A percentile compares a stretch with the other conserved stretches of the same genome.
Conservation (phyloP, 2,329 filamentous ascomycete species). For the Dactylonectria macrodidyma region DNA sequence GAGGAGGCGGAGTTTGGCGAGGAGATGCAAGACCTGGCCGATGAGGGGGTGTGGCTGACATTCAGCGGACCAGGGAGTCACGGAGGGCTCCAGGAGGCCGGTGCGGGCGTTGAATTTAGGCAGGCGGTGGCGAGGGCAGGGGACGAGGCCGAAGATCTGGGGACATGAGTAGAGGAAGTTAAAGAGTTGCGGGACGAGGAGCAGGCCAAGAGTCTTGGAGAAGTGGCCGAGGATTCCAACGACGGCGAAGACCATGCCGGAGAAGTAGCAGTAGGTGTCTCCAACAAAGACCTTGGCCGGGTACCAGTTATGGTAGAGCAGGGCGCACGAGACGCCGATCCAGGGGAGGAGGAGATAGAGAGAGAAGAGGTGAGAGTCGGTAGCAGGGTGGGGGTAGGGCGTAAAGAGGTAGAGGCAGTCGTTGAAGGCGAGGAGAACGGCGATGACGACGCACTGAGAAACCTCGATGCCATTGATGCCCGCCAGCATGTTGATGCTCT, state of each 20-base stretch:
- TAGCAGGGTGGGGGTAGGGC: constrained; percentile 91
- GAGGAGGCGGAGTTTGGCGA: constrained; percentile 79
- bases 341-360: constrained; percentile 96
- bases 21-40: constrained; percentile 74
- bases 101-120: constrained; percentile 90
- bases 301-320: constrained; percentile 95
- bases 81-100: constrained; percentile 88
- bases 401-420: constrained; percentile 89
- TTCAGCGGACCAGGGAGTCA: constrained; percentile 79
- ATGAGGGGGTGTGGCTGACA: constrained; percentile 78
- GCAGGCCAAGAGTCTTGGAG: constrained; percentile 92
- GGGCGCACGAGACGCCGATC: constrained; percentile 89
- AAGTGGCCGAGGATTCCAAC: constrained; percentile 98
- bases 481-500: constrained; percentile 99
- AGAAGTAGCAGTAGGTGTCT: constrained; percentile 99
- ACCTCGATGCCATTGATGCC: constrained; percentile 99
- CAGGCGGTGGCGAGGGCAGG: constrained; percentile 92
- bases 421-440: constrained; percentile 86
- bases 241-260: constrained; percentile 98
- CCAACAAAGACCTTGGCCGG: constrained; percentile 96
- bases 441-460: constrained; percentile 92
- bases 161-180: constrained; percentile 96
- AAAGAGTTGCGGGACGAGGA: constrained; percentile 94
- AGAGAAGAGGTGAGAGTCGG: constrained; percentile 95
- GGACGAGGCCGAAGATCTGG: constrained; percentile 90